Evolutionary conservation across 805 yeast species (phyloP), one percentile per base, ranked within the genome.

Genomic region (Nakazawaea sp.): DNA sequence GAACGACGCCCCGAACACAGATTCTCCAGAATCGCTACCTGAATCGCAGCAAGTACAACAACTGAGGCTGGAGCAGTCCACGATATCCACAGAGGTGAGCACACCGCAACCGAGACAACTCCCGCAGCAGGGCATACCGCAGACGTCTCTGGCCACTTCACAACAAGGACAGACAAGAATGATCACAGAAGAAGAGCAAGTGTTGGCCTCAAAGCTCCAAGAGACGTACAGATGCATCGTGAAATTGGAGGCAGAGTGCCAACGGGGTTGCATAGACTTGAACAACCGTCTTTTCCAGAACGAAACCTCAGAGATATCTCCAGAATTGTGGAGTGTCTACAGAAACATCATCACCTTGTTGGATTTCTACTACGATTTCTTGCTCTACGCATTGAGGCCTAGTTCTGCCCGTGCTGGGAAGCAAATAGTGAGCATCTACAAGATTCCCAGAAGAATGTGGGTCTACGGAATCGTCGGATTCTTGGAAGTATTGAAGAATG

Each of bases 381-480:
- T 82, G 28, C 69, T 81, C 11, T 78, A 83, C 15, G 85, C 89
- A 1, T 62, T 81, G 43, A 72, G 79, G 34, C 87, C 88, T 13
- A 56, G 68, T 5, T 64, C 75, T 4, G 79, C 82, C 24, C 79
- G 76, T 51, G 77, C 88, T 3, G 92, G 92, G 2, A 78, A 76
- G 51, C 85, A 82, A 46, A 75, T 84, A 33, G 84, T 84, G 6
- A 81, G 80, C 45, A 72, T 81, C 28, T 83, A 84, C 54, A 76
- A 87, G 54, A 81, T 84, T 30, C 84, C 85, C 25, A 66, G 90
- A 48, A 63, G 92, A 47, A 66, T 84, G 65, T 84, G 92, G 92
- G 89, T 84, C 7, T 83, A 83, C 54, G 94, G 94, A 18, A 77
- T 85, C 11, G 89, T 83, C 12, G 85, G 89, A 15, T 81, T 83